phyloP scores from a whole-genome alignment of 2,329 filamentous ascomycete species.

The Hirsutella minnesotensis region DNA sequence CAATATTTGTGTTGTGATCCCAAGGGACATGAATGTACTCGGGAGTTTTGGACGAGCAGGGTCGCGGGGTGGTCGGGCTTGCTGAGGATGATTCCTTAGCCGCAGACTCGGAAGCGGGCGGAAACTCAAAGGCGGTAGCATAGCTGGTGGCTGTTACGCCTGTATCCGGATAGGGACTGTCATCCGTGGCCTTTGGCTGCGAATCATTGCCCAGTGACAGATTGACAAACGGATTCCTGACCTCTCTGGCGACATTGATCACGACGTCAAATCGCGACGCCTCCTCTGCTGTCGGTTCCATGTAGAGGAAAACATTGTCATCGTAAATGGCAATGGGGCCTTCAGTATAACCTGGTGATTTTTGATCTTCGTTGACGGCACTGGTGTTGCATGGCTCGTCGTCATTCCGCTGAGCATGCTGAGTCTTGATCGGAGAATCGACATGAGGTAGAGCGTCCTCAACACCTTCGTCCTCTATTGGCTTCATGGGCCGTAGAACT shows the following conservation, averaged over 20 bases:
- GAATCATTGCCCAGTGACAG: constrained; percentile 10
- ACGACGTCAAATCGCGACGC: constrained; percentile 70
- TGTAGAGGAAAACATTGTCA: constrained; percentile 65
- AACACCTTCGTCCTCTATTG: constrained; percentile 21
- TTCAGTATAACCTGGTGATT: constrained; percentile 71
- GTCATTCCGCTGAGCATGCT: constrained; percentile 46
- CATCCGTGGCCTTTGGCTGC: constrained; percentile 18
- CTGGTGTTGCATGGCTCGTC: constrained; percentile 49
- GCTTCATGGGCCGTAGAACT: constrained; percentile 40
- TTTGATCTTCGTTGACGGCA: constrained; percentile 67
- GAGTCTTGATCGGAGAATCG: constrained; percentile 45
- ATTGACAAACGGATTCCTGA: constrained; percentile 58
- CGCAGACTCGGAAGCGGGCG: constrained; percentile 10
- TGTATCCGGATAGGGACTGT: constrained; percentile 38
- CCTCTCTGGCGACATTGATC: constrained; percentile 75
- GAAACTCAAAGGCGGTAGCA: constrained; percentile 49
- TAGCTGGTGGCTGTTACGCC: constrained; percentile 46
- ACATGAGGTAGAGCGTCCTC: constrained; percentile 40
- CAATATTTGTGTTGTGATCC: constrained; percentile 83
- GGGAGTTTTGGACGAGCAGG: constrained; percentile 39
- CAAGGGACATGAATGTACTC: constrained; percentile 82
- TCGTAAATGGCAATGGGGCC: constrained; percentile 75
- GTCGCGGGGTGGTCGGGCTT: constrained; percentile 45
- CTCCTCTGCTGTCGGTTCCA: constrained; percentile 69
- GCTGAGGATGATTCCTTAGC: constrained; percentile 22